Evolutionary conservation across 208 protist genomes (phyloP).

Genomic region (Acanthamoeba culbertsoni): DNA sequence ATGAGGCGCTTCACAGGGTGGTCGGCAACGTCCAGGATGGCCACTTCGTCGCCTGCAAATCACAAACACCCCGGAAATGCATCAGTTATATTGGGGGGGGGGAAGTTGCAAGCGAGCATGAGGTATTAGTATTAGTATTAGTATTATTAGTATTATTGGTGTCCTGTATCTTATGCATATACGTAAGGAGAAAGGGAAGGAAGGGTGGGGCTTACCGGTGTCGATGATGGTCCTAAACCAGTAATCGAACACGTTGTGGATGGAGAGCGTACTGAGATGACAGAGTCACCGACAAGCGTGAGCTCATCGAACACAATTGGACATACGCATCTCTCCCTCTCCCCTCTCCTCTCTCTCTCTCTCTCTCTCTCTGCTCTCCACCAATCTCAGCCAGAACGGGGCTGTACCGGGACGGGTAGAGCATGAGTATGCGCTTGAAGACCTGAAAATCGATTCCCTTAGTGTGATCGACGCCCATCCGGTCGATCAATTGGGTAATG

Average conservation of each 20-base stretch:
- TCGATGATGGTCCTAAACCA: constrained; percentile 31
- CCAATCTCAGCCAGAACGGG: neutral
- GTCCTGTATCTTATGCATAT: neutral
- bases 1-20: constrained; percentile 42
- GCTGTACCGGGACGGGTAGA: neutral
- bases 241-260: constrained; percentile 15
- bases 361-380: too few species aligned
- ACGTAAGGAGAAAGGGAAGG: neutral
- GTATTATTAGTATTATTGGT: too few species aligned
- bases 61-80: neutral
- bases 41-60: neutral
- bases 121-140: too few species aligned
- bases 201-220: neutral
- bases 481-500: constrained; percentile 39
- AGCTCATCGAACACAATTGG: too few species aligned
- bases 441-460: constrained; percentile 24
- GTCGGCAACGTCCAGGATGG: neutral
- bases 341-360: too few species aligned
- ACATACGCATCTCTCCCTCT: too few species aligned
- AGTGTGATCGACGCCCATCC: neutral
- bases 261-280: neutral
- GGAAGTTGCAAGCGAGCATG: too few species aligned
- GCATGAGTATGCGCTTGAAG: constrained; percentile 45
- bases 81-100: neutral
- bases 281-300: too few species aligned